Evolutionary conservation across 768 basidiomycete genomes (phyloP), one percentile per base, ranked within the genome.

Genomic region (Pleurotus eryngii): DNA sequence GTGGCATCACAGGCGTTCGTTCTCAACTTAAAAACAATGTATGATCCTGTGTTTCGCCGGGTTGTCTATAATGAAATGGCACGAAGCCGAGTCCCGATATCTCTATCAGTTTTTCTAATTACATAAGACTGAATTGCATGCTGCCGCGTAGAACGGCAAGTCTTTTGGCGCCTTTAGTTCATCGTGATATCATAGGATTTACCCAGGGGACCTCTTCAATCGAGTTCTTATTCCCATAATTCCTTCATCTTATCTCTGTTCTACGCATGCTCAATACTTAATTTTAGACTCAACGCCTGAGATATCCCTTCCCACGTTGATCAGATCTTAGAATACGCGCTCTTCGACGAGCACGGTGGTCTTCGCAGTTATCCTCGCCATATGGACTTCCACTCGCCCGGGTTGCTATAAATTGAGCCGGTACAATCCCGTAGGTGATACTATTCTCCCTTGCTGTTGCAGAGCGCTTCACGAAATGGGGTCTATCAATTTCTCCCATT

Each of bases 1-100:
- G 3, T 66, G 67, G 39, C 55, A 61, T 51, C 62, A 63, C 27
- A 48, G 57, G 46, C 48, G 53, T n/a, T 43, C 45, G 5, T n/a
- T 58, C 17, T 55, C 15, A 47, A 15, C 42, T 11, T 45, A 45
- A 45, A n/a, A 45, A 17, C 42, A n/a, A 45, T n/a, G 42, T 35
- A 35, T 11, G 30, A 35, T 35, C 30, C 8, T 35, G 2, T 11
- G 30, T 35, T 35, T 35, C 11, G 11, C 30, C 30, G 30, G 30
- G 30, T 35, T 35, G 30, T 9, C 11, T 35, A 9, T 35, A 35
- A 35, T 35, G 30, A 35, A 35, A 17, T 45, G 43, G 43, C 15
- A 45, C 43, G 11, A 45, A 45, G 43, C 43, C 6, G 43, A 17
- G 17, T 22, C 43, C 30, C 47, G 47, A 11, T 24, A 12, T 35